Conservation (phyloP, 306 rosid species). For the Prunus persica region DNA sequence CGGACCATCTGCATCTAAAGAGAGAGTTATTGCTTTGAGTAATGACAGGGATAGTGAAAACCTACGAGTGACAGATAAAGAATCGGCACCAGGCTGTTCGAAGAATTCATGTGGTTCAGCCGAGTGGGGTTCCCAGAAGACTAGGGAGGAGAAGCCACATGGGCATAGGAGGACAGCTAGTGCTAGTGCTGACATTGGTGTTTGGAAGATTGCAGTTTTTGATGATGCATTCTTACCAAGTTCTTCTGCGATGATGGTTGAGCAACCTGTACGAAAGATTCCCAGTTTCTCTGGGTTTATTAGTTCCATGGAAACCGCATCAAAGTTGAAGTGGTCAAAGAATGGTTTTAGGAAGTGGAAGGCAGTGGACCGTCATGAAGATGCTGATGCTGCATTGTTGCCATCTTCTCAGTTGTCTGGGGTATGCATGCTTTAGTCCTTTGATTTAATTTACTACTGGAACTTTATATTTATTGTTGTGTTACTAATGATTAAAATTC, state of each 20-base stretch:
- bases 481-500: constrained; percentile 9
- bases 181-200: constrained; percentile 75
- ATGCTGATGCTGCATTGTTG: constrained; percentile 37
- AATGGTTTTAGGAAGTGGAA: constrained; percentile 79
- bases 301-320: constrained; percentile 56
- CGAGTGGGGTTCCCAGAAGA: constrained; percentile 34
- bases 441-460: neutral
- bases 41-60: constrained; percentile 31
- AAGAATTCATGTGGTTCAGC: constrained; percentile 31
- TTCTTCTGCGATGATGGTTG: constrained; percentile 38
- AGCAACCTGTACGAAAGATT: constrained; percentile 62
- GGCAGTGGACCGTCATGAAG: constrained; percentile 47
- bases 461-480: neutral
- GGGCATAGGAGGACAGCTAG: constrained; percentile 95
- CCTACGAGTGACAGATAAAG: constrained; percentile 29
- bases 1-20: constrained; percentile 36
- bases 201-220: constrained; percentile 75
- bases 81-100: constrained; percentile 27
- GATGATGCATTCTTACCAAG: constrained; percentile 37
- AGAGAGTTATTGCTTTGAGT: constrained; percentile 22
- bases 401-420: constrained; percentile 47
- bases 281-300: constrained; percentile 87
- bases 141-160: constrained; percentile 42
- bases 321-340: constrained; percentile 75
- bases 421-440: constrained; percentile 42